Evolutionary conservation across 352 stramenopile genomes (phyloP), one percentile per base, ranked within the genome.

Genomic region (Pythium phragmitis): DNA sequence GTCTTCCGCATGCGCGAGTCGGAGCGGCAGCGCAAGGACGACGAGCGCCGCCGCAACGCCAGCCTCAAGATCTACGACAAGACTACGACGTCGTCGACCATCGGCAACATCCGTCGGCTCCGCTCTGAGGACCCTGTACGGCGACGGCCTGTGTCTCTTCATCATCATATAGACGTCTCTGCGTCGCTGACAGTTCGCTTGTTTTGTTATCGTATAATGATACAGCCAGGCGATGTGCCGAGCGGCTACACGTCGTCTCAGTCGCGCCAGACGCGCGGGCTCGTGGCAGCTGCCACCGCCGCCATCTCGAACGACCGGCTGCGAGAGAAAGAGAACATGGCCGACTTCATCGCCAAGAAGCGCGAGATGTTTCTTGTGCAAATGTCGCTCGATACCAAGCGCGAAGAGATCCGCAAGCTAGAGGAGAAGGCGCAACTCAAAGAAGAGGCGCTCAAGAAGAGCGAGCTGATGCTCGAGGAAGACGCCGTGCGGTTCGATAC

Each of bases 311-410:
- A 81, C 34, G 87, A 97, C 47, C 78, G 92, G 3, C 79, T 95
- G 21, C 88, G 91, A 33, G 90, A 98, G 65, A 98, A 98, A 68
- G 95, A 98, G 62, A 98, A 94, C 69, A 98, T 98, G 90, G 68
- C 87, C 5, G 93, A 98, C 61, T 98, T 98, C 42, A 97, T 98
- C 36, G 83, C 85, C 8, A 98, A 98, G 80, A 98, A 98, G 75
- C 83, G 92, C 12, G 94, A 98, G 67, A 98, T 98, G 93, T 98
- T 98, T 65, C 81, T 98, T 1, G 89, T 98, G 19, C 94, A 96
- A 60, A 98, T 98, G 89, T 96, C 89, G 23, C 81, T 98, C 8
- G 94, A 98, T 69, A 98, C 92, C 28, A 98, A 98, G 74, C 85
- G 92, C 14, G 95, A 98, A 67, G 95, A 98, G 76, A 98, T 98